Percentiles rank a stretch among this genome's conserved stretches.
Conservation (phyloP, 2,329 filamentous ascomycete species). For the Piedraia hortae region DNA sequence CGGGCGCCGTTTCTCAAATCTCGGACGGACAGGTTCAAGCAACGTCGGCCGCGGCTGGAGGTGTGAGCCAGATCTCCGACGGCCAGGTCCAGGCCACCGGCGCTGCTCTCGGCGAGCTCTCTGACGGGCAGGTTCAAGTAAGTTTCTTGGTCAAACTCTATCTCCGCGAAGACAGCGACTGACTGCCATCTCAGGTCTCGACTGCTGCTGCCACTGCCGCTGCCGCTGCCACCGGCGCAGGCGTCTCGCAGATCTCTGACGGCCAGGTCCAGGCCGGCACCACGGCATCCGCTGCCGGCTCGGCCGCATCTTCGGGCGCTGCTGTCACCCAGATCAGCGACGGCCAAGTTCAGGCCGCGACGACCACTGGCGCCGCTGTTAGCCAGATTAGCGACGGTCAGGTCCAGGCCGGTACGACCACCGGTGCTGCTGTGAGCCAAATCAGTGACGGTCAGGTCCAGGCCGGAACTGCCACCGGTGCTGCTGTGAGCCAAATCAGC, state of each 20-base stretch:
- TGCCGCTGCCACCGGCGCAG: too few species aligned
- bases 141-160: conserved; percentile 1
- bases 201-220: conserved; percentile 2
- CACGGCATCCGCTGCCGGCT: conserved; percentile 2
- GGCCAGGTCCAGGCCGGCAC: conserved; percentile 6
- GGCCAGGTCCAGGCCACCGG: background rate
- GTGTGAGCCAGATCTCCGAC: background rate
- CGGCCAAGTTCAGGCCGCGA: conserved; percentile 5
- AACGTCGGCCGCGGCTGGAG: background rate
- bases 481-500: conserved; percentile 8
- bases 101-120: conserved; percentile 7
- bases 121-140: conserved; percentile 9
- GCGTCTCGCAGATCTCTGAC: conserved; percentile 6
- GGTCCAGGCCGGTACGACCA: conserved; percentile 2
- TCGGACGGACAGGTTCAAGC: conserved; percentile 5
- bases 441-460: background rate
- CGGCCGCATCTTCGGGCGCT: background rate
- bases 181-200: conserved; percentile 2
- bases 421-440: background rate
- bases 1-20: conserved; percentile 7
- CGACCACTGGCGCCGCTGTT: conserved; percentile 3
- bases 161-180: background rate
- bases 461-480: conserved; percentile 1
- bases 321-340: conserved; percentile 5
- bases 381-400: conserved; percentile 1